Conservation (phyloP, 306 rosid genomes). For the Mucuna pruriens region DNA sequence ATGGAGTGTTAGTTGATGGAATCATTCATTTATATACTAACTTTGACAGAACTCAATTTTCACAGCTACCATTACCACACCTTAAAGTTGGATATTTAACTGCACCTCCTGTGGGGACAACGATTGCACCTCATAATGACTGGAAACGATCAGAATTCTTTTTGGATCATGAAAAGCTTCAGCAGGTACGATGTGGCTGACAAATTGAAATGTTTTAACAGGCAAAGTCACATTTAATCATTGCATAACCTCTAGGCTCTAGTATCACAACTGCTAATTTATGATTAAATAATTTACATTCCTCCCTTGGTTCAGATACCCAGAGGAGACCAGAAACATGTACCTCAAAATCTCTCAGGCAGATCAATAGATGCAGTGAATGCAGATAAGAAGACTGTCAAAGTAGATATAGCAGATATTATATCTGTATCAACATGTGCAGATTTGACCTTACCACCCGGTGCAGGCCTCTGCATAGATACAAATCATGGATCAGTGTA, state of each 20-base stretch:
- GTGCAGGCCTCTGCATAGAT: conserved; percentile 96
- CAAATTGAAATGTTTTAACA: conserved; percentile 25
- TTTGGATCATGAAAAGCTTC: conserved; percentile 91
- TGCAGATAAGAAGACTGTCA: conserved; percentile 67
- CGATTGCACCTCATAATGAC: conserved; percentile 87
- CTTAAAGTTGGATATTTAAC: conserved; percentile 92
- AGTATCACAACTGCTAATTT: conserved; percentile 25
- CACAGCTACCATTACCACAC: conserved; percentile 91
- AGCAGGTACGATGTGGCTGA: conserved; percentile 61
- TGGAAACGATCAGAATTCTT: conserved; percentile 93
- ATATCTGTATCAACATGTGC: conserved; percentile 93
- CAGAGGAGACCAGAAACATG: conserved; percentile 63
- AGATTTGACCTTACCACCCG: conserved; percentile 95
- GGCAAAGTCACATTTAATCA: neutral
- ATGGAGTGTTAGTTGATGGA: conserved; percentile 36
- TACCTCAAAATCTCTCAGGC: conserved; percentile 58
- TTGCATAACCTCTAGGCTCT: conserved; percentile 17
- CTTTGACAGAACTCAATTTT: conserved; percentile 44
- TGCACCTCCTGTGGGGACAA: conserved; percentile 84
- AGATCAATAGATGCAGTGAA: conserved; percentile 59
- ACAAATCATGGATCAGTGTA: conserved; percentile 77
- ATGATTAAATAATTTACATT: conserved; percentile 11
- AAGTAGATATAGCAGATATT: conserved; percentile 86
- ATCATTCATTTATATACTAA: conserved; percentile 21
- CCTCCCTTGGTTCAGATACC: conserved; percentile 53